Base-by-base conservation (phyloP, 352 stramenopile species). In the Pythium insidiosum region DNA sequence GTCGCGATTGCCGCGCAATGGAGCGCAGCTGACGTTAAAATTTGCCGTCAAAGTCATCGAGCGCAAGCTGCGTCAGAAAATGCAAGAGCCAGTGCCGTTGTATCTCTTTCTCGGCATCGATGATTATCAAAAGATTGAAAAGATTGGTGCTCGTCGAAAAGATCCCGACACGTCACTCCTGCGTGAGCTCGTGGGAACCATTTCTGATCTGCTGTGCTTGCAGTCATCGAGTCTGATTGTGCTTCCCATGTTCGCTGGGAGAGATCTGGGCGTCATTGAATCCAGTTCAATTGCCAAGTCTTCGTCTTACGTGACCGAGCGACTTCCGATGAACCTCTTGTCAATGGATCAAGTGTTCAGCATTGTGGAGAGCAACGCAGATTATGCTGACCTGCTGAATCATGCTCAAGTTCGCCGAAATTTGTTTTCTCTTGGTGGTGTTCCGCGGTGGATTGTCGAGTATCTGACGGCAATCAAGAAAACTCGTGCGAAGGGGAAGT, bases 101-200 rank as follows among this genome's bases (percentile, higher is more conserved):
- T 63, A 67, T 33, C 43, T 64, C 2, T 70, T 62, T 61, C 37
- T 67, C 44, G 53, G 61, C 28, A 31, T 66, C 47, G 46, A 67
- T 58, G 53, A 61, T 19, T 67, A 61, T 47, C 46, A 66, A 38
- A 41, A 38, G 16, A 61, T 64, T 54, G 16, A 56, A 45, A 53
- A 52, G 6, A 18, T 68, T 42, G 3, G n/a, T 43, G 33, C 37
- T 53, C 51, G 13, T 35, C 43, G 28, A 36, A 45, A 3, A 38
- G 37, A 49, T 59, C 16, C 38, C 28, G 47, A 30, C 3, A 46
- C 35, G n/a, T 59, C 51, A 43, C 5, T 54, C 33, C 31, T 63
- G 20, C 35, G 39, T 44, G 43, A 54, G 34, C 48, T 58, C 18
- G 44, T 63, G 29, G 43, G 49, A 29, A 19, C 10, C 21, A 48